These are phyloP conservation scores for Voacanga thouarsii DNA, from an alignment of 257 asterid species.

Conservation along the genomic window DNA sequence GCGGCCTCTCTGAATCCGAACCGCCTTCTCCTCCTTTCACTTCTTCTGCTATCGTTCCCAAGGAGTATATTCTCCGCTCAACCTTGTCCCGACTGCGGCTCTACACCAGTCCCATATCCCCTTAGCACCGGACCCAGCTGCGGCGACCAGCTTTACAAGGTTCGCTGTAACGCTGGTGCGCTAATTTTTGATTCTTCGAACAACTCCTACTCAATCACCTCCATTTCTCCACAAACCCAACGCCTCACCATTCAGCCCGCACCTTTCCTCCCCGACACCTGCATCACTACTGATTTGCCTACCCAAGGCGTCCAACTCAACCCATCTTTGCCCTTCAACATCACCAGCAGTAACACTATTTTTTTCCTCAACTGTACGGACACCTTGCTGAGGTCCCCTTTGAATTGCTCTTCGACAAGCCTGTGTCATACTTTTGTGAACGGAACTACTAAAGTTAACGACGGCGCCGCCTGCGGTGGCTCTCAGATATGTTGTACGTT, in stretches of 20 bases:
- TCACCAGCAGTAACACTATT: conserved; percentile 78
- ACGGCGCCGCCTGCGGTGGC: conserved; percentile 30
- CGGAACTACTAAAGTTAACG: conserved; percentile 21
- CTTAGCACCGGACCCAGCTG: conserved; percentile 68
- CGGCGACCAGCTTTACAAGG: conserved; percentile 67
- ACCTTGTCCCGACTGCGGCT: conserved; percentile 68
- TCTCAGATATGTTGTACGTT: conserved; percentile 58
- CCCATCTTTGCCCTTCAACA: conserved; percentile 68
- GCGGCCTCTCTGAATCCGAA: conserved; percentile 8
- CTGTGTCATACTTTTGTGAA: conserved; percentile 68
- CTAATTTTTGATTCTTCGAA: conserved; percentile 60
- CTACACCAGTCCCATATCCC: conserved; percentile 72
- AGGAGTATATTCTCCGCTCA: conserved; percentile 34
- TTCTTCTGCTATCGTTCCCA: conserved; percentile 40
- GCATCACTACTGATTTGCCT: conserved; percentile 62
- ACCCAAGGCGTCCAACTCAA: conserved; percentile 66
- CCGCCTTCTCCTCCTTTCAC: conserved; percentile 29
- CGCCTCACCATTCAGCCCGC: conserved; percentile 64
- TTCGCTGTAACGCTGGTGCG: conserved; percentile 48
- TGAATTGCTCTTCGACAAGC: conserved; percentile 61
- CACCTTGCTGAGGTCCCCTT: conserved; percentile 35
- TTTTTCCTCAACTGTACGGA: conserved; percentile 60
- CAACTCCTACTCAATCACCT: conserved; percentile 66
- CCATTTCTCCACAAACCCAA: conserved; percentile 49
- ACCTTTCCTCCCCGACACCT: conserved; percentile 54